Evolutionary conservation across 2,329 filamentous ascomycete species (phyloP).

Genomic region (Aspergillus versicolor): DNA sequence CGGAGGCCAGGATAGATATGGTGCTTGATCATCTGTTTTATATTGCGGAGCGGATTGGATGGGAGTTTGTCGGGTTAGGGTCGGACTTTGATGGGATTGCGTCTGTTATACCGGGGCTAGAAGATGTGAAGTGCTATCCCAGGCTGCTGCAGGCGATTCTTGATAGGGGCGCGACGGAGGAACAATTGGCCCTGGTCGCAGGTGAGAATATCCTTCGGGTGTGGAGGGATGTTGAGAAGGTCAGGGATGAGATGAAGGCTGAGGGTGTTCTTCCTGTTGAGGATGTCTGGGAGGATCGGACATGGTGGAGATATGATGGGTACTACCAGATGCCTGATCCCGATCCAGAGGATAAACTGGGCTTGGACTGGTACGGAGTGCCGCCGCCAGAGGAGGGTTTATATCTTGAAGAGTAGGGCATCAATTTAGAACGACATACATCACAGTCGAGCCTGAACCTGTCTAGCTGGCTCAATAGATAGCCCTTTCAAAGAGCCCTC

Average conservation of each 20-base stretch:
- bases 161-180: conserved; percentile 4
- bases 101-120: background rate
- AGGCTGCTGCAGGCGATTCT: background rate
- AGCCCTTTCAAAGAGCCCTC: background rate
- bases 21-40: conserved; percentile 5
- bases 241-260: background rate
- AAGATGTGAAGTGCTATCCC: conserved; percentile 1
- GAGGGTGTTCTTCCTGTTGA: background rate
- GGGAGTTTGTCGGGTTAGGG: conserved; percentile 40
- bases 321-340: conserved; percentile 1
- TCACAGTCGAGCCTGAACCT: no score
- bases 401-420: background rate
- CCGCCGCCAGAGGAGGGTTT: background rate
- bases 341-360: background rate
- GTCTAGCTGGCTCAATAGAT: background rate
- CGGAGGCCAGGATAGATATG: background rate
- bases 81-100: conserved; percentile 21
- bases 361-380: background rate
- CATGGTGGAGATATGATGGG: conserved; percentile 1
- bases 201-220: conserved; percentile 8
- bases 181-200: background rate
- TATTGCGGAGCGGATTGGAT: conserved; percentile 26
- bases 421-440: no score
- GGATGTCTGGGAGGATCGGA: background rate
- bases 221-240: background rate